Percentiles rank a stretch among this genome's conserved stretches.
Conservation (phyloP, 306 rosid genomes). For the Castanea mollissima region DNA sequence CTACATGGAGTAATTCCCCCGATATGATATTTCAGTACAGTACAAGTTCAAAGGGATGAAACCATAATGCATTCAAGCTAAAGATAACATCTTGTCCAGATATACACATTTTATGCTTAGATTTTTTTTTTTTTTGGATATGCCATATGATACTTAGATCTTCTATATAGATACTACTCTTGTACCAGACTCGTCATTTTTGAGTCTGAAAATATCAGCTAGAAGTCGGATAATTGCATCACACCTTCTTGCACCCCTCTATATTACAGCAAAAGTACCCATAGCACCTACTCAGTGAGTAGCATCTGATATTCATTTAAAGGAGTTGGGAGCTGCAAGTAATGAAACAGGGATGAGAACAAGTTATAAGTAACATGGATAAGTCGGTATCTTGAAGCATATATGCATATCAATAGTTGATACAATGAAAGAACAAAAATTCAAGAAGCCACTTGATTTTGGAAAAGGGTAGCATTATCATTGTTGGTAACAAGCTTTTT, state of each 20-base stretch:
- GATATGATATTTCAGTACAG: background rate
- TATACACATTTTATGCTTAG: conserved; percentile 21
- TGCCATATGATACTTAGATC: background rate
- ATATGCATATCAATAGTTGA: background rate
- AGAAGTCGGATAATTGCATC: conserved; percentile 16
- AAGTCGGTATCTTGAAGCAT: background rate
- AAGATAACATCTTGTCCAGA: background rate
- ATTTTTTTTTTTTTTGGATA: too few species aligned
- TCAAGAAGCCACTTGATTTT: background rate
- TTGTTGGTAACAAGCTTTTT: background rate
- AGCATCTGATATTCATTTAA: conserved; percentile 70
- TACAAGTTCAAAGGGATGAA: background rate
- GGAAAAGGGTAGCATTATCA: background rate
- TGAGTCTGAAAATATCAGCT: conserved; percentile 19
- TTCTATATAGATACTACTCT: conserved; percentile 2
- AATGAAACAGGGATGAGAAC: conserved; percentile 20
- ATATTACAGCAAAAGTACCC: background rate
- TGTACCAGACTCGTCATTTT: conserved; percentile 25
- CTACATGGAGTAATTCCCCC: background rate
- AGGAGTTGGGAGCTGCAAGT: conserved; percentile 73
- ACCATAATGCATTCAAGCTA: background rate
- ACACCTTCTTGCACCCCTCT: conserved; percentile 26
- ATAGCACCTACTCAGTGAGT: conserved; percentile 62
- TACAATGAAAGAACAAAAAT: conserved; percentile 1
- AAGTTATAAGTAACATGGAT: background rate